Conservation (phyloP, 768 basidiomycete genomes). For the Boletus vinaceobasis region DNA sequence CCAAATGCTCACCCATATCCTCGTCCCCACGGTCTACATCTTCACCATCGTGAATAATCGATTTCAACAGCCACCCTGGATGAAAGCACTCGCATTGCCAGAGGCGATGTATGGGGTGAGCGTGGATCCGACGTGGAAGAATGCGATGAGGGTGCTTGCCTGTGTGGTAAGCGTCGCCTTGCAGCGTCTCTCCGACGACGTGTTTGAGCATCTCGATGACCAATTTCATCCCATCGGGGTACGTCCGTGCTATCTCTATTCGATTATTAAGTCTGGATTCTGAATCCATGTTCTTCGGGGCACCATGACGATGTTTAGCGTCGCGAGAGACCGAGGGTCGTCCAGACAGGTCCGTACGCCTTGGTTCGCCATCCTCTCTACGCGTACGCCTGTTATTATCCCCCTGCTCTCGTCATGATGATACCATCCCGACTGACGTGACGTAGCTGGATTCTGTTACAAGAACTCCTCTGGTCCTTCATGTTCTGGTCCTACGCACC, state of each 20-base stretch:
- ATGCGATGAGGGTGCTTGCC: not conserved
- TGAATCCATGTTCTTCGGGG: not conserved
- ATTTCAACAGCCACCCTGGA: conserved; percentile 8
- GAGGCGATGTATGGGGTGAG: not conserved
- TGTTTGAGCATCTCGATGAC: conserved; percentile 2
- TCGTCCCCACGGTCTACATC: not conserved
- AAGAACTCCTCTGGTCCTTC: not conserved
- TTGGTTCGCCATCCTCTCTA: conserved; percentile 14
- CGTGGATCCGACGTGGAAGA: not conserved
- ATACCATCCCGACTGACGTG: not conserved
- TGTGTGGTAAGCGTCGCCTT: not conserved
- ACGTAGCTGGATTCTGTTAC: not conserved
- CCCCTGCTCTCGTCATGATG: not conserved
- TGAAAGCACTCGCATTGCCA: not conserved
- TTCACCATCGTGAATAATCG: not conserved
- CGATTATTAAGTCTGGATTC: too few relatives aligned
- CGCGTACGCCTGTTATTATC: not conserved
- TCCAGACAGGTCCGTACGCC: conserved; percentile 16
- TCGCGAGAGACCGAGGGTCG: conserved; percentile 9
- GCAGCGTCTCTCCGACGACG: not conserved
- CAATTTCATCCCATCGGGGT: conserved; percentile 10
- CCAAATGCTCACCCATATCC: not conserved
- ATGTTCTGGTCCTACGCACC: conserved; percentile 13
- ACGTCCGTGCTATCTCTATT: not conserved
- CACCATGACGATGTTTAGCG: not conserved